phyloP scores from a whole-genome alignment of 768 basidiomycete genomes.

The Psilocybe azurescens region DNA sequence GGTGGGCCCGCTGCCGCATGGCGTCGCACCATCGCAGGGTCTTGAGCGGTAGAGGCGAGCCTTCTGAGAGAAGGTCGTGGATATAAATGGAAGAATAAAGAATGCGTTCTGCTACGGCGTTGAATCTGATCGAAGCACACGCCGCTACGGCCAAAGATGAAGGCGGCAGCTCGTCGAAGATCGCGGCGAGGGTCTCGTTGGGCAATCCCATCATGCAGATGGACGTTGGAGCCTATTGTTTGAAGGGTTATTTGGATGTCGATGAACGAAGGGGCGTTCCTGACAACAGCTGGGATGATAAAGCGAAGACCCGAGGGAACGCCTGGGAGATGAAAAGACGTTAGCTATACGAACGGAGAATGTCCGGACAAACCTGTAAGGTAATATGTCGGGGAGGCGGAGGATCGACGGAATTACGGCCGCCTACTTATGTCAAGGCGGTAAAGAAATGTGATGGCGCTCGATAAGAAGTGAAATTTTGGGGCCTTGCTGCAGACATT shows the following conservation, averaged over 20 bases:
- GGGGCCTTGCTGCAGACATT: neutral
- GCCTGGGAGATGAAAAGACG: slow-evolving; percentile 12
- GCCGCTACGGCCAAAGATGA: slow-evolving; percentile 44
- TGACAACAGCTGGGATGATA: neutral
- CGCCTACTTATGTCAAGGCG: neutral
- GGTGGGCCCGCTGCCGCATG: slow-evolving; percentile 49
- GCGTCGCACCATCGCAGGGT: slow-evolving; percentile 60
- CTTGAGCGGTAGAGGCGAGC: slow-evolving; percentile 43
- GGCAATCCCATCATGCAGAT: slow-evolving; percentile 40
- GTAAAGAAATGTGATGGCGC: neutral
- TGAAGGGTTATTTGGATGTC: neutral
- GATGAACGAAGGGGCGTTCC: neutral
- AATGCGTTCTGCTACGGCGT: slow-evolving; percentile 60
- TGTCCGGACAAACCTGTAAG: slow-evolving; percentile 37
- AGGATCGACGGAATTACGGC: slow-evolving; percentile 41
- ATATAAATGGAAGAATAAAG: slow-evolving; percentile 61
- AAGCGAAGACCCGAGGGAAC: neutral
- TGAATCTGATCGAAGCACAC: slow-evolving; percentile 51
- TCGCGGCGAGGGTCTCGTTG: slow-evolving; percentile 59
- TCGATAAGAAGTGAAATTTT: neutral
- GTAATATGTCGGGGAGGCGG: slow-evolving; percentile 37
- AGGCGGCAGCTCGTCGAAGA: slow-evolving; percentile 47
- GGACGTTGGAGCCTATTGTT: neutral
- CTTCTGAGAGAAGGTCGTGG: slow-evolving; percentile 48
- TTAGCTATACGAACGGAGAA: slow-evolving; percentile 41